Conservation (phyloP, 352 stramenopile genomes). For the Phytophthora pisi region DNA sequence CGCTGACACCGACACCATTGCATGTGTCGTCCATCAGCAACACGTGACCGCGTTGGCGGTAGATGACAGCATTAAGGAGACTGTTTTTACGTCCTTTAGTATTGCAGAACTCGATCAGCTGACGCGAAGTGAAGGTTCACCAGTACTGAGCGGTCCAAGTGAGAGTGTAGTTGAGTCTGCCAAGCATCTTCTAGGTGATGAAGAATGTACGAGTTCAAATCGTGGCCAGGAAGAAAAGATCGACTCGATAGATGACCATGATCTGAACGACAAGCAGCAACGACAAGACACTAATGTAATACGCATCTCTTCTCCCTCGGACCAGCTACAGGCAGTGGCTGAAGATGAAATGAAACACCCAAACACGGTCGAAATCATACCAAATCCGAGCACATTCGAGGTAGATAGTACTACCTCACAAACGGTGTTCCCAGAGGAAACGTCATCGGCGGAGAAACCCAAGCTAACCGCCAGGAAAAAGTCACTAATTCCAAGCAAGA, state of each 20-base stretch:
- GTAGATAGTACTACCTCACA: not conserved
- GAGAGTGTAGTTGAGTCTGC: not conserved
- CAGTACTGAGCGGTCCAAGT: not conserved
- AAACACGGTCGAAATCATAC: not conserved
- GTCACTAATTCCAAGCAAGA: slow-evolving; percentile 20
- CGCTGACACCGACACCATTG: not conserved
- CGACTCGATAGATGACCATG: not conserved
- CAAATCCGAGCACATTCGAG: not conserved
- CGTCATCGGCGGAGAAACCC: not conserved
- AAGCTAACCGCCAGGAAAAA: slow-evolving; percentile 15
- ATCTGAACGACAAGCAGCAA: not conserved
- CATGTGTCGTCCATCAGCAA: not conserved
- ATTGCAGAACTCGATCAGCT: not conserved
- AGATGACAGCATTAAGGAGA: not conserved
- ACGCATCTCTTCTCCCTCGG: too few relatives aligned
- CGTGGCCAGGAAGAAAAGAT: not conserved
- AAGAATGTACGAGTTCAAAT: not conserved
- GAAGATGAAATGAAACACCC: not conserved
- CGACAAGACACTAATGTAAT: too few relatives aligned
- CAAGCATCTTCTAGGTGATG: not conserved
- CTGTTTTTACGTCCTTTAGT: not conserved
- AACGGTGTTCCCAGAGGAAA: not conserved
- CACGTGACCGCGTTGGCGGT: not conserved
- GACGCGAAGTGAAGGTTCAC: not conserved
- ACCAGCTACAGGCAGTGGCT: not conserved